Evolutionary conservation across 495 filamentous ascomycete genomes (phyloP), one percentile per base, ranked within the genome.

Genomic region (Ascodesmis nigricans): DNA sequence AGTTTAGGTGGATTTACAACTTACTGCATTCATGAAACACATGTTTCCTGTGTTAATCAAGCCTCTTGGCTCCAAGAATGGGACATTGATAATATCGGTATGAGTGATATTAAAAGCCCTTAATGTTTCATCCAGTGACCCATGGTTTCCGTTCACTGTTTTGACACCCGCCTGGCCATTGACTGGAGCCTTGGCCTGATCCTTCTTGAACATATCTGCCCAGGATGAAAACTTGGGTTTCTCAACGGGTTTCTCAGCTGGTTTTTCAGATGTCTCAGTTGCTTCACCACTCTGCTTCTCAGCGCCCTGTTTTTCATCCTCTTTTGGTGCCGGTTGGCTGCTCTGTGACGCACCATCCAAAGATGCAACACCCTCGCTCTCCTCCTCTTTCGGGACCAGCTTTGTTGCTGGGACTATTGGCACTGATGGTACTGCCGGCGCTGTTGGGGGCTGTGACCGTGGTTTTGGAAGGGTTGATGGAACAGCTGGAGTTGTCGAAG

Each of bases 21-120:
- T 60, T 65, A 95, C 87, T 29, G 87, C 91, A 60, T 95, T 97
- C 90, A 97, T 95, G 60, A 93, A 97, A 58, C 87, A 97, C 82
- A 95, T 87, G 50, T 97, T 97, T 5, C 87, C 87, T 28, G 83
- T 90, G 55, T 97, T 97, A 29, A 92, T 73, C 45, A 97, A 66
- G 3, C 87, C 87, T 31, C 90, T 65, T n/a, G 87, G 87, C 53
- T 95, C 79, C 3, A 97, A 63, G 50, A 93, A 93, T 13, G 49
- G 49, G 29, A 35, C 24, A 27, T 32, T 33, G 21, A 45, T 31
- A n/a, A 22, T 19, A 18, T 36, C 33, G 22, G 40, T 37, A 1
- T 31, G 17, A 3, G 36, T 11, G 35, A 50, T 29, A 21, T 45
- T 24, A 30, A 52, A 52, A 21, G 30, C 37, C 3, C 18, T 45